Evolutionary conservation across 2,329 filamentous ascomycete species (phyloP).

Genomic region (Colletotrichum siamense): DNA sequence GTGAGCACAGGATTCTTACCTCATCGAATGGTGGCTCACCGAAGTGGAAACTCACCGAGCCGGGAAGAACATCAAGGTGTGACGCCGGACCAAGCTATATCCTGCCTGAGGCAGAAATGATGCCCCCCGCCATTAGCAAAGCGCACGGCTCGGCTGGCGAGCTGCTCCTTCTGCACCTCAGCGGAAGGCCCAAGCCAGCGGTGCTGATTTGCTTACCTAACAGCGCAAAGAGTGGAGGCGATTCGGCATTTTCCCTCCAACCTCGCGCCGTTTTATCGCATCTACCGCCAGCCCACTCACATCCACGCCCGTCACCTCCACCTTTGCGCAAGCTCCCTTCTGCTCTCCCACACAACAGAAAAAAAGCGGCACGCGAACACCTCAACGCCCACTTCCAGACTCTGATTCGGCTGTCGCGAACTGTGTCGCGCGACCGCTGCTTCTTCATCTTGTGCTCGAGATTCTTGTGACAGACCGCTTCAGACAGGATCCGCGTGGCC

Average conservation of each 20-base stretch:
- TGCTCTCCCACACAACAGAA: not conserved
- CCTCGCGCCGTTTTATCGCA: constrained; percentile 23
- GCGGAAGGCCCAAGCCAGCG: not conserved
- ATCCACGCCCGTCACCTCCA: constrained; percentile 19
- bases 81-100: not conserved
- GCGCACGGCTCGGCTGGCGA: not conserved
- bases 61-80: not conserved
- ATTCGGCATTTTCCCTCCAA: constrained; percentile 21
- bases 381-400: not conserved
- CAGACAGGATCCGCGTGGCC: not conserved
- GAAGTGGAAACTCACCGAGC: not conserved
- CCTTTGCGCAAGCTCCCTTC: constrained; percentile 22
- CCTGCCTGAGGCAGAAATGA: not conserved
- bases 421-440: not conserved
- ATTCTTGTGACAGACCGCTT: not conserved
- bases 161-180: not conserved
- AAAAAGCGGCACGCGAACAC: constrained; percentile 17
- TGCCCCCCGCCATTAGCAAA: not conserved
- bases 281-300: constrained; percentile 9
- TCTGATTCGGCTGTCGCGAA: constrained; percentile 1
- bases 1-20: not conserved
- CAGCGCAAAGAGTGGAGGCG: constrained; percentile 1
- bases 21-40: not conserved
- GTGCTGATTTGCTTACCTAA: constrained; percentile 13
- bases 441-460: not conserved